Percentiles rank a stretch among this genome's conserved stretches.
These are phyloP conservation scores for Hirschfeldia incana DNA, from an alignment of 345 rosid genomes.

Conservation along the genomic window DNA sequence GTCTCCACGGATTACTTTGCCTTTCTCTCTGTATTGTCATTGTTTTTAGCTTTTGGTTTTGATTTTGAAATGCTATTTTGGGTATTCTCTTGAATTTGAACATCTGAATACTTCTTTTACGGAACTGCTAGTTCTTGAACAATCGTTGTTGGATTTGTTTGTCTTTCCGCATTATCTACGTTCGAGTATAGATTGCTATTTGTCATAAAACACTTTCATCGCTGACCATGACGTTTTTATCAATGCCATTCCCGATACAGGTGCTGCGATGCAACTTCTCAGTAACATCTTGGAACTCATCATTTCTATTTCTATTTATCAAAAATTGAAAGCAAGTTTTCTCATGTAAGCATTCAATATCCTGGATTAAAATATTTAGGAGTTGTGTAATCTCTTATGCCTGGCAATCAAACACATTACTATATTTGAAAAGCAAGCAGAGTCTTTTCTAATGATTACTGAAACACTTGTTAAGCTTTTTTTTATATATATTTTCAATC, in stretches of 20 bases:
- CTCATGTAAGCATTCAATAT: background rate
- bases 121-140: background rate
- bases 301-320: background rate
- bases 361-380: background rate
- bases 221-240: background rate
- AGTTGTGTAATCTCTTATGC: background rate
- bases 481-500: no score
- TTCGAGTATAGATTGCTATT: background rate
- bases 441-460: no score
- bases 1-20: background rate
- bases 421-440: background rate
- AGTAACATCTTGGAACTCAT: background rate
- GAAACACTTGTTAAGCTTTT: background rate
- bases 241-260: background rate
- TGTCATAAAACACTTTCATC: background rate
- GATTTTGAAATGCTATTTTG: no score
- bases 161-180: background rate
- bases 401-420: background rate
- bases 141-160: background rate
- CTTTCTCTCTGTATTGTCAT: no score
- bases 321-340: background rate
- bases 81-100: background rate
- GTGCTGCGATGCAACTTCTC: background rate
- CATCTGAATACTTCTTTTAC: background rate
- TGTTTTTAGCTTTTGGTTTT: no score